Base-by-base conservation (phyloP, 2,329 filamentous ascomycete species). In the Dactylonectria macrodidyma region DNA sequence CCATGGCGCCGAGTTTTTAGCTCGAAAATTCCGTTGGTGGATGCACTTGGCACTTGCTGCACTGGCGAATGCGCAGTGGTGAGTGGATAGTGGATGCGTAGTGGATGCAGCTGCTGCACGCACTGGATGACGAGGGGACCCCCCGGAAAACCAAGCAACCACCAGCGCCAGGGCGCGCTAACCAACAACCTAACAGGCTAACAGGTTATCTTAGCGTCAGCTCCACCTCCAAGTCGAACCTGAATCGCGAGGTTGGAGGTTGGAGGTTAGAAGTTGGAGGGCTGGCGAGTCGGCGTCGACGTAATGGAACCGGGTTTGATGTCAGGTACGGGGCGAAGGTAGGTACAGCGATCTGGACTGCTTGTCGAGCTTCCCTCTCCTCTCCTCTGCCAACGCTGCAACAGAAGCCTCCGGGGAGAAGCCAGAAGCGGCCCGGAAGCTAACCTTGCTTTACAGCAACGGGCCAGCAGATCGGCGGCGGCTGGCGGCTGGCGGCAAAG, bases 1-100 rank as follows among this genome's bases (percentile, higher is more conserved):
- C 74, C 74, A 75, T 76, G 69, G 75, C 75, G 75, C 75, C 76
- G 75, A 78, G 73, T 73, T 78, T 78, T 79, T 78, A 80, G 79
- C 77, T 79, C 76, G 69, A 77, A 74, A 79, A 77, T 71, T 73
- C 73, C 66, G 72, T 76, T 59, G 59, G 63, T 55, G 67, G 67
- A 68, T 65, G 65, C 69, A 58, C 41, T 41, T 19, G 19, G 65
- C 69, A 58, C 41, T 7, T 30, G 26, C 26, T 30, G 26, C 26
- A 30, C 26, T 30, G 26, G 26, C 26, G 26, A 7, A 30, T 30
- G 26, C 7, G 26, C 26, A 30, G 26, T 30, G 26, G 26, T 7
- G 26, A 7, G 7, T 30, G 26, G 4, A 7, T 7, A 30, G 26
- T 30, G 26, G 26, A 30, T 30, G 26, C 26, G 26, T 30, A 30